These are phyloP conservation scores for Rhizopogon rudus DNA, from an alignment of 768 basidiomycete genomes.

Conservation along the genomic window DNA sequence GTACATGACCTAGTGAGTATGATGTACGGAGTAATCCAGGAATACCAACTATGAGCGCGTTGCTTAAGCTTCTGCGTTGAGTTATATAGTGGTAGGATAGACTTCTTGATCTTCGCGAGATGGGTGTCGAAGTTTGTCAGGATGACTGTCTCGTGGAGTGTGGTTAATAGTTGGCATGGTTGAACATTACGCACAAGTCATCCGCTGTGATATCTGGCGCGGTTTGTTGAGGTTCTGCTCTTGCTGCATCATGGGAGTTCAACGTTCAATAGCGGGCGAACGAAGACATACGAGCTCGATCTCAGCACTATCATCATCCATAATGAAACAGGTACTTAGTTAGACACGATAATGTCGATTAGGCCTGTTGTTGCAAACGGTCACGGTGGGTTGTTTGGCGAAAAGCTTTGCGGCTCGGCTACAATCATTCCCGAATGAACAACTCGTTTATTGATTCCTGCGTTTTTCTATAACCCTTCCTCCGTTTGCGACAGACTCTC, in stretches of 20 bases:
- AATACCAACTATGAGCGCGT: constrained; percentile 60
- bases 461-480: no score
- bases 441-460: no score
- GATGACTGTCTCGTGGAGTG: constrained; percentile 52
- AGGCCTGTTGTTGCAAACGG: no score
- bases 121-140: constrained; percentile 81
- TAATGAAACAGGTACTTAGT: constrained; percentile 6
- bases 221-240: constrained; percentile 89
- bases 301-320: constrained; percentile 67
- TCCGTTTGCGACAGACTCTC: no score
- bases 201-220: constrained; percentile 75
- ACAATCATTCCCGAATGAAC: no score
- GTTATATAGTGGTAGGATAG: constrained; percentile 77
- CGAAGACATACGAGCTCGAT: constrained; percentile 54
- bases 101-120: constrained; percentile 80
- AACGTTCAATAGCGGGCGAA: neutral
- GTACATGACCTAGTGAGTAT: neutral
- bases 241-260: constrained; percentile 37
- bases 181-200: constrained; percentile 59
- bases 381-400: no score
- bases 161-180: neutral
- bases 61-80: constrained; percentile 73
- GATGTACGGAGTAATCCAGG: neutral
- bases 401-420: no score
- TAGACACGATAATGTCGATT: no score